These are phyloP conservation scores for Pseudocercospora cruenta DNA, from an alignment of 2,329 filamentous ascomycete genomes.

Conservation along the genomic window DNA sequence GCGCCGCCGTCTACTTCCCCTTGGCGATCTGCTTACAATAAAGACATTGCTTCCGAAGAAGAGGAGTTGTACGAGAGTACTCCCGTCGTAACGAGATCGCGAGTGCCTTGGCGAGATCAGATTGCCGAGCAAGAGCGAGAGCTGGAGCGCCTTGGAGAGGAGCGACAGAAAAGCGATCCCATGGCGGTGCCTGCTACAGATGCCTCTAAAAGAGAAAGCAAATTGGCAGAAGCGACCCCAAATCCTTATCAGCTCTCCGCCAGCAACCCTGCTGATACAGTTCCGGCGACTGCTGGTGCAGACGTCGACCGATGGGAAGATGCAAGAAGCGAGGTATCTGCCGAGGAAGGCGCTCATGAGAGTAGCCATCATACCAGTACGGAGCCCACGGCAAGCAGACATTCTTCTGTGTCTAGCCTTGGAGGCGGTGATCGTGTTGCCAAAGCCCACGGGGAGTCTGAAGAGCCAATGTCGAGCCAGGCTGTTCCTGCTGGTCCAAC, in stretches of 20 bases:
- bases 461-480: slow-evolving; percentile 24
- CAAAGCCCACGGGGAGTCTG: not conserved
- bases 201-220: not conserved
- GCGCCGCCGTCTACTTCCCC: not conserved
- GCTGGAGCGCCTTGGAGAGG: slow-evolving; percentile 17
- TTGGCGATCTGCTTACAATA: not conserved
- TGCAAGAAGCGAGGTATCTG: slow-evolving; percentile 31
- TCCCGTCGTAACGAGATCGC: slow-evolving; percentile 9
- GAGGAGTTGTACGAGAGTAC: slow-evolving; percentile 23
- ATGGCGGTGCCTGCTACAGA: not conserved
- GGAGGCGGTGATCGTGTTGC: slow-evolving; percentile 13
- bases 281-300: not conserved
- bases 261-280: not conserved
- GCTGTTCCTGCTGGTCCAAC: slow-evolving; percentile 22
- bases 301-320: slow-evolving; percentile 17
- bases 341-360: slow-evolving; percentile 23
- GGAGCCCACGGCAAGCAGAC: slow-evolving; percentile 14
- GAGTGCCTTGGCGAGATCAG: slow-evolving; percentile 3
- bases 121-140: slow-evolving; percentile 24
- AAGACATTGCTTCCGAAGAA: not conserved
- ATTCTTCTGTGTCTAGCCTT: slow-evolving; percentile 35
- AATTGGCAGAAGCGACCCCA: slow-evolving; percentile 9
- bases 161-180: not conserved
- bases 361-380: slow-evolving; percentile 18
- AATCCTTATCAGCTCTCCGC: slow-evolving; percentile 17